Conservation (phyloP, 108 stramenopile species). For the Fragilaria radians region DNA sequence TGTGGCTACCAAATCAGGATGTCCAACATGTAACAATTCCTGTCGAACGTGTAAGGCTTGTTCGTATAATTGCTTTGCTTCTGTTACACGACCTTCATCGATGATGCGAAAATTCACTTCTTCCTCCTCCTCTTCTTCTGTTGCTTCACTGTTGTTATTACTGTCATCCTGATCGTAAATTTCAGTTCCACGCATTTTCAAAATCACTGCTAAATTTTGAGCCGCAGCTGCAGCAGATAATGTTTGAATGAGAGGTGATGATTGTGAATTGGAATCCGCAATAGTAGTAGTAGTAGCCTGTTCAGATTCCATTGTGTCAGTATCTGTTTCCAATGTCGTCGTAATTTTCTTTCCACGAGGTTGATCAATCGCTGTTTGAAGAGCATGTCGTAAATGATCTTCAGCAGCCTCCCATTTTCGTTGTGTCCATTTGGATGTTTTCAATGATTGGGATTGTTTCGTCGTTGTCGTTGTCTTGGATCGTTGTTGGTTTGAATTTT, state of each 20-base stretch:
- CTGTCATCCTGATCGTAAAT: slow-evolving; percentile 14
- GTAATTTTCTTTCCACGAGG: slow-evolving; percentile 54
- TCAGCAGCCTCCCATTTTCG: slow-evolving; percentile 75
- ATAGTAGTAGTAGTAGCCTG: too few relatives aligned
- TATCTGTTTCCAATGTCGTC: slow-evolving; percentile 18
- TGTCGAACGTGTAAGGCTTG: slow-evolving; percentile 51
- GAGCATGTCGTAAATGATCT: slow-evolving; percentile 64
- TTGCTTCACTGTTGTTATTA: background rate
- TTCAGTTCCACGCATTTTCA: slow-evolving; percentile 58
- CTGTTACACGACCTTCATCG: slow-evolving; percentile 28
- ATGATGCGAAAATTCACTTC: background rate
- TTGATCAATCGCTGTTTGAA: slow-evolving; percentile 55
- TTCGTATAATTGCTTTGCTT: slow-evolving; percentile 69
- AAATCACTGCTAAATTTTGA: slow-evolving; percentile 83
- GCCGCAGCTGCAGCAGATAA: slow-evolving; percentile 78
- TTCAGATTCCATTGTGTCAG: slow-evolving; percentile 30
- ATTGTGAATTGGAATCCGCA: slow-evolving; percentile 19
- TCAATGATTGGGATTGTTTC: slow-evolving; percentile 13
- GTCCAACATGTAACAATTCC: slow-evolving; percentile 41
- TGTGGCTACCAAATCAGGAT: slow-evolving; percentile 77
- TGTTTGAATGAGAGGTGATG: slow-evolving; percentile 31
- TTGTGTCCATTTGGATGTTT: slow-evolving; percentile 36
- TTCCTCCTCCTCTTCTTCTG: background rate
- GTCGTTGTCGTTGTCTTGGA: slow-evolving; percentile 12
- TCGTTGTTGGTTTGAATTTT: slow-evolving; percentile 5